Evolutionary conservation across 1,284 basidiomycete species (phyloP), one percentile per base, ranked within the genome.

Genomic region (Apiotrichum sp.): DNA sequence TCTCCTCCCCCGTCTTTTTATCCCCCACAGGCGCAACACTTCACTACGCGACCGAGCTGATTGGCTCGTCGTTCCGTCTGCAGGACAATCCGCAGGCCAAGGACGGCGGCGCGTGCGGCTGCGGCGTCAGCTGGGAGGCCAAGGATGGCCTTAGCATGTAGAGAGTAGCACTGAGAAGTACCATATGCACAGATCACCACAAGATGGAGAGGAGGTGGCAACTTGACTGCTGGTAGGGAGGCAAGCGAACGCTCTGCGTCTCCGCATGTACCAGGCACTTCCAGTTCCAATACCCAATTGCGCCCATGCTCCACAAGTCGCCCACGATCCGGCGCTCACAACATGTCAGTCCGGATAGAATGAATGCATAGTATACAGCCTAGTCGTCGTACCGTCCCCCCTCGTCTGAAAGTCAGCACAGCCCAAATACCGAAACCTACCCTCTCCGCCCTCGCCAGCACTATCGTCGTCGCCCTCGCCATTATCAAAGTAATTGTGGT

Each of bases 31-130:
- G 80, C 39, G 74, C 78, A 6, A 81, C 79, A 3, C 69, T 82
- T n/a, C 79, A 82, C 65, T 80, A 79, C 63, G 80, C 80, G n/a
- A 82, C 80, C 1, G 81, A 82, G 61, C 71, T 82, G 40, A 82
- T 82, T 46, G 81, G 81, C 3, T 77, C 74, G 16, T 77, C 77
- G n/a, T 82, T 82, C 65, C 65, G 77, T 40, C 70, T 82, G 55
- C 64, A 75, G 39, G 71, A 80, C 61, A 82, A 82, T 58, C 81
- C 81, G n/a, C 61, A 65, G 59, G 80, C 80, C 7, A 75, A 75
- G 55, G 77, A 81, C 48, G 79, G 80, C 11, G 78, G 78, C 13
- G 78, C 78, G 5, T 82, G 81, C 52, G 81, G 81, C 13, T 82
- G 81, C 57, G 81, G 81, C 22, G 79, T 82, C 35, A 80, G 78